These are phyloP conservation scores for Myxozyma nipponensis DNA, from an alignment of 805 yeast species.

Conservation along the genomic window DNA sequence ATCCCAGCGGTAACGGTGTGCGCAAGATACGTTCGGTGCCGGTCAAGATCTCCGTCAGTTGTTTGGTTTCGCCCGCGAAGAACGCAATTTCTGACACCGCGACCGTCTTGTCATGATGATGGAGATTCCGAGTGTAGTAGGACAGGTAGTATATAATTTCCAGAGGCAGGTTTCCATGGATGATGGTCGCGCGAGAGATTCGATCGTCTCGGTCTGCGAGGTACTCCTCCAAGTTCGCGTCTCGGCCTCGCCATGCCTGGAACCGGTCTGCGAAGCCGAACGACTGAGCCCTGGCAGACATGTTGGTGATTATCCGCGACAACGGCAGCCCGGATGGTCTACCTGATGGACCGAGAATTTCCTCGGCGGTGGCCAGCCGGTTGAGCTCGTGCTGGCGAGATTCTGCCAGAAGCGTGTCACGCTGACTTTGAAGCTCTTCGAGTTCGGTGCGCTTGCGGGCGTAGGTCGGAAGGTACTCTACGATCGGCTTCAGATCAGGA, in stretches of 20 bases:
- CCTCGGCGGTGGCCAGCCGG: constrained; percentile 8
- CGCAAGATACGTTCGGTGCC: constrained; percentile 27
- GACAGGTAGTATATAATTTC: constrained; percentile 22
- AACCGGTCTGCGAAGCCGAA: constrained; percentile 3
- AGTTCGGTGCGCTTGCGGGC: constrained; percentile 18
- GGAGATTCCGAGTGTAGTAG: constrained; percentile 19
- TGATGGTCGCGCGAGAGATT: constrained; percentile 20
- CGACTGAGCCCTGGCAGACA: background rate
- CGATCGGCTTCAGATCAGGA: constrained; percentile 22
- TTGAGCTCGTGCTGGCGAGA: constrained; percentile 4
- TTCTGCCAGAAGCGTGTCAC: constrained; percentile 2
- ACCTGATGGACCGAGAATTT: background rate
- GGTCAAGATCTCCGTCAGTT: constrained; percentile 20
- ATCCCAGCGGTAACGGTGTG: constrained; percentile 27
- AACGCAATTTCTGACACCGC: constrained; percentile 13
- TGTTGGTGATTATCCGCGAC: background rate
- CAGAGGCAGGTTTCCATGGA: constrained; percentile 26
- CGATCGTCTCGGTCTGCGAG: constrained; percentile 24
- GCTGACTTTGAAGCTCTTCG: constrained; percentile 3
- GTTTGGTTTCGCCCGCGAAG: constrained; percentile 6
- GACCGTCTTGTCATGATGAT: constrained; percentile 7
- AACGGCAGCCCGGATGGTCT: background rate
- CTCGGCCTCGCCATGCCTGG: constrained; percentile 6
- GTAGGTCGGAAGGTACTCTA: constrained; percentile 26
- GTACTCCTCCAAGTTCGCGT: constrained; percentile 18